Evolutionary conservation across 768 basidiomycete species (phyloP).

Genomic region (Lactarius trivialis): DNA sequence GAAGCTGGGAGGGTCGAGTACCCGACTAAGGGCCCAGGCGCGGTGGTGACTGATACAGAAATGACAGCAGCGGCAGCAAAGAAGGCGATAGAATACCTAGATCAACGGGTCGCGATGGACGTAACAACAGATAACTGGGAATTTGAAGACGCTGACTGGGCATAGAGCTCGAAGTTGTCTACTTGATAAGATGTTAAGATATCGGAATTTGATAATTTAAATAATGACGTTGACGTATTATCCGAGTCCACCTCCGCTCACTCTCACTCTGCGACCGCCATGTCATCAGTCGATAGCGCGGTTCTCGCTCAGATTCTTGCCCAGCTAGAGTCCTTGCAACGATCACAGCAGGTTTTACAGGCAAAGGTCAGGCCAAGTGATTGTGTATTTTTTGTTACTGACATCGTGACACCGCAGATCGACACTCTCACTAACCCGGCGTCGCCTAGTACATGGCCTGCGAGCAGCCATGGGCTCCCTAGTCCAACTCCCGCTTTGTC

Average conservation of each 20-base stretch:
- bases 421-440: slow-evolving; percentile 38
- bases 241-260: neutral
- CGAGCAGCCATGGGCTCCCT: slow-evolving; percentile 30
- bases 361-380: slow-evolving; percentile 52
- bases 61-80: slow-evolving; percentile 12
- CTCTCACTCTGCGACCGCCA: neutral
- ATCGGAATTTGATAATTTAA: neutral
- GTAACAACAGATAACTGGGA: neutral
- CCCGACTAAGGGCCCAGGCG: neutral
- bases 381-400: neutral
- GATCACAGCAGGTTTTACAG: slow-evolving; percentile 70
- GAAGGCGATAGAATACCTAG: slow-evolving; percentile 4
- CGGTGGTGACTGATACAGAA: neutral
- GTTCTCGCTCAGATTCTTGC: slow-evolving; percentile 65
- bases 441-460: slow-evolving; percentile 28
- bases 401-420: slow-evolving; percentile 36
- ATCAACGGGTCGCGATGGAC: neutral
- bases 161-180: neutral
- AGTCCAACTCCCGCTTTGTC: slow-evolving; percentile 29
- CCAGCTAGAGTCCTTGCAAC: slow-evolving; percentile 63
- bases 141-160: neutral
- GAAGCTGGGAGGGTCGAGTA: slow-evolving; percentile 4
- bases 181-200: neutral
- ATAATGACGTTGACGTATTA: neutral
- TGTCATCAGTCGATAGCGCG: slow-evolving; percentile 37